phyloP scores from a whole-genome alignment of 768 basidiomycete species.

The Rhodotorula taiwanensis region DNA sequence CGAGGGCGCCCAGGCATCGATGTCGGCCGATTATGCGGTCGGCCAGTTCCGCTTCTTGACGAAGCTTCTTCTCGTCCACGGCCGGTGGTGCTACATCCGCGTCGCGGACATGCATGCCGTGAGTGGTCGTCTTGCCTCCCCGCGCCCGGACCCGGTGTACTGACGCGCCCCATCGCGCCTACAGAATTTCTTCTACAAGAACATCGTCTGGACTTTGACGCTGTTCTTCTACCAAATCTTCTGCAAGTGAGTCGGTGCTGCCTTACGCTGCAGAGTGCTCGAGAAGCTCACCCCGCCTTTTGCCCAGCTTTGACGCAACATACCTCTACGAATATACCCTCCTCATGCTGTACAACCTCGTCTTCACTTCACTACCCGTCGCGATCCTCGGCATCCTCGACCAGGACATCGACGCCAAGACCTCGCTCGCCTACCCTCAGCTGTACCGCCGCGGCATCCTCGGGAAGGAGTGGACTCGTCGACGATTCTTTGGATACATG shows the following conservation, averaged over 20 bases:
- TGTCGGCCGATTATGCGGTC: constrained; percentile 98
- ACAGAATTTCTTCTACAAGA: constrained; percentile 92
- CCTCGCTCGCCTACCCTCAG: constrained; percentile 84
- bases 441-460: constrained; percentile 92
- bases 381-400: constrained; percentile 84
- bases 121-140: constrained; percentile 4
- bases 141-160: neutral
- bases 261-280: too few species aligned
- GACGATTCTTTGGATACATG: constrained; percentile 94
- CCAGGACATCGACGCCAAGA: constrained; percentile 85
- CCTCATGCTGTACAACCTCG: constrained; percentile 79
- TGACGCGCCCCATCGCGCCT: constrained; percentile 4
- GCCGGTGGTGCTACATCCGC: constrained; percentile 93
- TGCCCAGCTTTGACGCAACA: constrained; percentile 81
- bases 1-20: constrained; percentile 95
- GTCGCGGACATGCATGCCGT: constrained; percentile 70
- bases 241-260: constrained; percentile 57
- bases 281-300: too few species aligned
- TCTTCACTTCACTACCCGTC: constrained; percentile 91
- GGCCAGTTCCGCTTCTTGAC: constrained; percentile 90
- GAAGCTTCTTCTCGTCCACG: constrained; percentile 84
- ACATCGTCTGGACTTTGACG: constrained; percentile 78
- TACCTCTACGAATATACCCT: constrained; percentile 94
- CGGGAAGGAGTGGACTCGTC: constrained; percentile 83
- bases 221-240: constrained; percentile 91